Evolutionary conservation across 2,329 filamentous ascomycete genomes (phyloP).

Genomic region (Ophiostoma triangulosporum): DNA sequence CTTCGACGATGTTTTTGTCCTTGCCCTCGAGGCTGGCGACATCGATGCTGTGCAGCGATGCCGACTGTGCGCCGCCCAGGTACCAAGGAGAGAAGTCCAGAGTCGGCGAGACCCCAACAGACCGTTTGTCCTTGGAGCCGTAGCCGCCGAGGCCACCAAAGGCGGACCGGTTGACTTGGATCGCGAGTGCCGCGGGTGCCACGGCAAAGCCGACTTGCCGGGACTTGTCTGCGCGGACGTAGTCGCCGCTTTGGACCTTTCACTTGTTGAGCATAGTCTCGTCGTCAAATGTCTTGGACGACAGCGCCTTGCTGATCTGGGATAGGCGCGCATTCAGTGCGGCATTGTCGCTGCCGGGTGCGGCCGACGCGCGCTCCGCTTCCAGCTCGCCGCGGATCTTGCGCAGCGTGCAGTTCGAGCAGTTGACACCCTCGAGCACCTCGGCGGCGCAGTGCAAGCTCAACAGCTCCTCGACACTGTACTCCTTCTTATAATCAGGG

Average conservation of each 20-base stretch:
- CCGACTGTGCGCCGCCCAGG: constrained; percentile 35
- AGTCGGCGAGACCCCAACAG: constrained; percentile 41
- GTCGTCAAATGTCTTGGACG: background rate
- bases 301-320: background rate
- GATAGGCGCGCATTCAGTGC: background rate
- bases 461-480: constrained; percentile 58
- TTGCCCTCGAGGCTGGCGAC: background rate
- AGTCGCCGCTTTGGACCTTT: constrained; percentile 55
- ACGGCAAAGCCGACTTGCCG: constrained; percentile 78
- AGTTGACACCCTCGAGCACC: constrained; percentile 78
- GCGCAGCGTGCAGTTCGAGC: constrained; percentile 75
- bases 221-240: constrained; percentile 59
- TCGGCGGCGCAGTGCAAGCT: constrained; percentile 79
- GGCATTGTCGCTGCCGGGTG: background rate
- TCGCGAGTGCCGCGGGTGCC: constrained; percentile 62
- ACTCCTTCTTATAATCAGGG: constrained; percentile 34
- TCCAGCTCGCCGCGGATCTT: constrained; percentile 26
- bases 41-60: background rate
- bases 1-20: background rate
- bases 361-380: background rate
- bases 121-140: background rate
- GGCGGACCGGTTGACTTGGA: constrained; percentile 85
- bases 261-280: constrained; percentile 24
- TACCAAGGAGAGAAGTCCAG: constrained; percentile 79
- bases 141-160: constrained; percentile 54